Evolutionary conservation across 2,329 filamentous ascomycete genomes (phyloP), one percentile per base, ranked within the genome.

Genomic region (Xylaria arbuscula): DNA sequence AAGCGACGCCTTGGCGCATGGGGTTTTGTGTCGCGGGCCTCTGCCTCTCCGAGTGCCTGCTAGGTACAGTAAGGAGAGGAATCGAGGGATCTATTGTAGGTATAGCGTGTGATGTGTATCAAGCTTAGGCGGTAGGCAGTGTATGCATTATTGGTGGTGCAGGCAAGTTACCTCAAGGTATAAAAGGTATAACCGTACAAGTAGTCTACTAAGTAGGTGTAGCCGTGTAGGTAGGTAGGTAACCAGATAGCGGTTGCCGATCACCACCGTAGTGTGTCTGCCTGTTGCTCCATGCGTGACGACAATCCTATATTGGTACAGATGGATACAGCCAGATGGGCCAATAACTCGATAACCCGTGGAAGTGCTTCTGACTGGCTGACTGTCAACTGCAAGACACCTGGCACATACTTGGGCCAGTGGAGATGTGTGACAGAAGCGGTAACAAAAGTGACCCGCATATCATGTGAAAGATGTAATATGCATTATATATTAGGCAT

Each of bases 1-100:
- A 62, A 68, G 61, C 64, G 65, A 67, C 57, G 58, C 51, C 61
- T 61, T 70, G 61, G 68, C 64, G 64, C 64, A 64, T 59, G 22
- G 54, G 53, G 51, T 64, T 50, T 64, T 42, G 60, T 40, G 48
- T 64, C 28, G 58, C 53, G 60, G 57, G 53, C 57, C 58, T 62
- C 55, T 32, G 55, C 38, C 24, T 57, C 38, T 28, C 22, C 38
- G 22, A 57, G 22, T 13, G 7, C 54, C 19, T 42, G 54, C 19
- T 28, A 28, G 54, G n/a, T 28, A 42, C 34, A 40, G 36, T 42
- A 40, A 32, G 10, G 5, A 45, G 53, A 10, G 13, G 15, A 13
- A 17, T 45, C 40, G 53, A 10, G 13, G 15, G 40, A 17, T 45
- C 40, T 45, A 38, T 38, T 38, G 45, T 47, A 55, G 51, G 50